Evolutionary conservation across 2,329 filamentous ascomycete species (phyloP).

Genomic region (Neonectria punicea): DNA sequence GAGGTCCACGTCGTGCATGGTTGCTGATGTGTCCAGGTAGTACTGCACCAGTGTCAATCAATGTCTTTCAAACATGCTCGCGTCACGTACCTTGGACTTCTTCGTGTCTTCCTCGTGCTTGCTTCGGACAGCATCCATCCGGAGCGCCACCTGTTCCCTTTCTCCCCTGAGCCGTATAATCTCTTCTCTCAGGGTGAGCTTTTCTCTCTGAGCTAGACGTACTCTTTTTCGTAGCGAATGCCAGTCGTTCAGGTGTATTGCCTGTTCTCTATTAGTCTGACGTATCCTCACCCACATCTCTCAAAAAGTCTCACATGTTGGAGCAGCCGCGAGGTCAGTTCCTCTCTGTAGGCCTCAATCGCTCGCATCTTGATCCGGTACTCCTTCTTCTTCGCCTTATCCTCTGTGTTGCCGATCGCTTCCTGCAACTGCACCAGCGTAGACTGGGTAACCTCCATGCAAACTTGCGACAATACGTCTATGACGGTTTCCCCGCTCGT

Average conservation of each 20-base stretch:
- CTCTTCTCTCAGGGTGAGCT: slow-evolving; percentile 66
- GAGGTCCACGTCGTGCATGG: slow-evolving; percentile 71
- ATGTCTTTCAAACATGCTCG: rapidly evolving
- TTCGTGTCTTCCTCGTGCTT: slow-evolving; percentile 67
- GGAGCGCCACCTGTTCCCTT: slow-evolving; percentile 69
- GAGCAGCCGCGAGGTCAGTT: slow-evolving; percentile 64
- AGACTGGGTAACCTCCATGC: slow-evolving; percentile 67
- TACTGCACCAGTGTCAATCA: slow-evolving; percentile 43
- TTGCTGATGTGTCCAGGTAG: slow-evolving; percentile 64
- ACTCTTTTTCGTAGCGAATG: slow-evolving; percentile 68
- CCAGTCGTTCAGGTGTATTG: slow-evolving; percentile 69
- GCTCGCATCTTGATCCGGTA: slow-evolving; percentile 65
- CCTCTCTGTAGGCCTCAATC: slow-evolving; percentile 68
- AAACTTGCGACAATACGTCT: slow-evolving; percentile 71
- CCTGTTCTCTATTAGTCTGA: slow-evolving; percentile 49
- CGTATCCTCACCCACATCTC: neutral
- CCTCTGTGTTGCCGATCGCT: slow-evolving; percentile 50
- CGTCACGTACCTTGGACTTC: slow-evolving; percentile 59
- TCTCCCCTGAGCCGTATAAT: slow-evolving; percentile 69
- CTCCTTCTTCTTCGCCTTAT: slow-evolving; percentile 62
- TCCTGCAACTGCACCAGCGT: slow-evolving; percentile 61
- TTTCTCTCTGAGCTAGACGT: slow-evolving; percentile 66
- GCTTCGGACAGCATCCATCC: slow-evolving; percentile 70
- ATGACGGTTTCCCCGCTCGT: slow-evolving; percentile 69
- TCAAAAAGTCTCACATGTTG: slow-evolving; percentile 62